Evolutionary conservation across 768 basidiomycete genomes (phyloP), one percentile per base, ranked within the genome.

Genomic region (Artomyces pyxidatus): DNA sequence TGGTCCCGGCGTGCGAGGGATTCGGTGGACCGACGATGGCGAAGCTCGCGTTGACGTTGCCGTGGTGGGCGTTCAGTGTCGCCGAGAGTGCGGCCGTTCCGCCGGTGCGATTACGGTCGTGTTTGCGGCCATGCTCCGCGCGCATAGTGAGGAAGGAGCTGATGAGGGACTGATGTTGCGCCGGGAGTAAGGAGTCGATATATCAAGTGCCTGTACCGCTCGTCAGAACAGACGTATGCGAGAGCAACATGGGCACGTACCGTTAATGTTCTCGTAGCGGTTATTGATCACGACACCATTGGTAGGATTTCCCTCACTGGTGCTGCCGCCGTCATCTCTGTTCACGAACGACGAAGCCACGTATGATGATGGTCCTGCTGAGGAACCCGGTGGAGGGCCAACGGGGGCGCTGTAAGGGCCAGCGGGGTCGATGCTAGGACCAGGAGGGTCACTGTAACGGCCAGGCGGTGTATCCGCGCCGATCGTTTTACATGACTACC

Each of bases 81-180:
- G 39, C 16, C 39, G 39, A 35, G 19, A 42, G 50, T 21, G 17
- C 19, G n/a, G n/a, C n/a, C 10, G 4, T 12, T 6, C 4, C 29
- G 21, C 51, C 52, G 27, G 42, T 3, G 4, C n/a, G 11, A 4
- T 35, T 42, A n/a, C 6, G 17, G 21, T 42, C 25, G 6, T 25
- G 8, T 11, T 28, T 26, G 42, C 27, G 46, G 37, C 44, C 47
- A 11, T 7, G 10, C 6, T n/a, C 3, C 4, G 4, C 4, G 25
- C 53, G n/a, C n/a, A n/a, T n/a, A n/a, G n/a, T 54, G 45, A 21
- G 44, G 53, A 30, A 47, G 25, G 25, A 52, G 37, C 25, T 48
- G 40, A 23, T 44, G 45, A 37, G 47, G 53, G 16, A 38, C 16
- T 19, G 42, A 42, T 12, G 22, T 16, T 3, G 50, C 45, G 17